phyloP scores from a whole-genome alignment of 768 basidiomycete species.

The Russula brevipes region DNA sequence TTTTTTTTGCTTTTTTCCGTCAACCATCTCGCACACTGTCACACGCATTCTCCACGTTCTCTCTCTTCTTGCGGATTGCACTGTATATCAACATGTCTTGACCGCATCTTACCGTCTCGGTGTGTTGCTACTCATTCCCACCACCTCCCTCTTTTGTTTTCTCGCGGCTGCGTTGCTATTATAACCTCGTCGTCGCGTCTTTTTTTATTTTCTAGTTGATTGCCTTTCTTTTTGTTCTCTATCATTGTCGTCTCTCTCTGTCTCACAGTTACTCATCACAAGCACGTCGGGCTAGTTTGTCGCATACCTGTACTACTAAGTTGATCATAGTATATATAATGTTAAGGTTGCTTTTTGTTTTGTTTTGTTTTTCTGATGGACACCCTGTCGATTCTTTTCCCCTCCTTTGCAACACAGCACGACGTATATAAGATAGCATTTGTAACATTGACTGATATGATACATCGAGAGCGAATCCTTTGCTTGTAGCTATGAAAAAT shows the following conservation, averaged over 20 bases:
- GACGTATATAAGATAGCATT: not conserved
- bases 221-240: slow-evolving; percentile 5
- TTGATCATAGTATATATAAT: slow-evolving; percentile 26
- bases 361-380: not conserved
- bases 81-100: slow-evolving; percentile 20
- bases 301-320: slow-evolving; percentile 26
- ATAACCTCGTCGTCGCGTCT: not conserved
- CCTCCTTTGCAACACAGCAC: not conserved
- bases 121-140: slow-evolving; percentile 1
- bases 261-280: slow-evolving; percentile 22
- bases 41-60: not conserved
- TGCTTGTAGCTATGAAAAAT: too few species aligned
- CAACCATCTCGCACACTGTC: slow-evolving; percentile 2
- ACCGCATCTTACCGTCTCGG: slow-evolving; percentile 15
- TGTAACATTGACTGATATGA: not conserved
- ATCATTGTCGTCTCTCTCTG: not conserved
- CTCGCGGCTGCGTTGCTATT: not conserved
- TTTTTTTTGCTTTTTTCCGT: not conserved
- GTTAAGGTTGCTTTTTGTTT: slow-evolving; percentile 12
- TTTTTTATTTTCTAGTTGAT: not conserved
- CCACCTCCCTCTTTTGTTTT: not conserved
- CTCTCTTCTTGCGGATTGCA: slow-evolving; percentile 17
- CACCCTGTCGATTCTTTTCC: too few species aligned
- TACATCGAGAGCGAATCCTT: not conserved
- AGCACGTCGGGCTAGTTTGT: slow-evolving; percentile 24